phyloP scores from a whole-genome alignment of 163 green algal genomes.

The Scenedesmus sp. region DNA sequence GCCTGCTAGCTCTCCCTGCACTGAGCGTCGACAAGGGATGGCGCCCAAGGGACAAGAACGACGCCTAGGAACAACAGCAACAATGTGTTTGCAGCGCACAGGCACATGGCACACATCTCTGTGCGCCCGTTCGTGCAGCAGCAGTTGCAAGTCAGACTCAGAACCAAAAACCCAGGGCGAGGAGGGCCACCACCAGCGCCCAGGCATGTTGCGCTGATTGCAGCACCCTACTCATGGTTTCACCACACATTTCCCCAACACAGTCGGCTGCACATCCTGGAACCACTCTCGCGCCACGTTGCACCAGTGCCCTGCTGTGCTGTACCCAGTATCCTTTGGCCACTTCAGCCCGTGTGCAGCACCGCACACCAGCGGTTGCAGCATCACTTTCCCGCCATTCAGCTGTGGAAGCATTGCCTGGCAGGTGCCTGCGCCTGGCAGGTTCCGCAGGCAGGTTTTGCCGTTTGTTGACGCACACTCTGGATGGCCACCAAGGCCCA shows the following conservation, averaged over 20 bases:
- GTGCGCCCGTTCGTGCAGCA: too few species aligned
- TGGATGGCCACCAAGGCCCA: constrained; percentile 17
- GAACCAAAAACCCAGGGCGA: too few species aligned
- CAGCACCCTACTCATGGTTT: neutral
- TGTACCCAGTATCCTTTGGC: constrained; percentile 6
- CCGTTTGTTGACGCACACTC: constrained; percentile 28
- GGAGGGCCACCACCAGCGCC: too few species aligned
- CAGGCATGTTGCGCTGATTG: neutral
- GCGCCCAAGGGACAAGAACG: too few species aligned
- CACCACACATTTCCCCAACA: constrained; percentile 9
- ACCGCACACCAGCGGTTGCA: constrained; percentile 30
- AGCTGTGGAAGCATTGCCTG: constrained; percentile 5
- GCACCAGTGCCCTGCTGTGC: constrained; percentile 34
- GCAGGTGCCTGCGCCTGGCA: neutral
- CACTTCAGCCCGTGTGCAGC: constrained; percentile 16
- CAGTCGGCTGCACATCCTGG: constrained; percentile 8
- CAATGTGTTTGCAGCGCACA: too few species aligned
- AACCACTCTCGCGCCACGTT: neutral
- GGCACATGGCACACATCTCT: too few species aligned
- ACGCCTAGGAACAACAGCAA: too few species aligned
- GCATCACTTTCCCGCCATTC: neutral
- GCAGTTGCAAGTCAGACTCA: too few species aligned
- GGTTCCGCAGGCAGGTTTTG: constrained; percentile 33
- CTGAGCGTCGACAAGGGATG: too few species aligned
- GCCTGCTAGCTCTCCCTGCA: too few species aligned